Evolutionary conservation across 768 basidiomycete genomes (phyloP).

Genomic region (Lyophyllum shimeji): DNA sequence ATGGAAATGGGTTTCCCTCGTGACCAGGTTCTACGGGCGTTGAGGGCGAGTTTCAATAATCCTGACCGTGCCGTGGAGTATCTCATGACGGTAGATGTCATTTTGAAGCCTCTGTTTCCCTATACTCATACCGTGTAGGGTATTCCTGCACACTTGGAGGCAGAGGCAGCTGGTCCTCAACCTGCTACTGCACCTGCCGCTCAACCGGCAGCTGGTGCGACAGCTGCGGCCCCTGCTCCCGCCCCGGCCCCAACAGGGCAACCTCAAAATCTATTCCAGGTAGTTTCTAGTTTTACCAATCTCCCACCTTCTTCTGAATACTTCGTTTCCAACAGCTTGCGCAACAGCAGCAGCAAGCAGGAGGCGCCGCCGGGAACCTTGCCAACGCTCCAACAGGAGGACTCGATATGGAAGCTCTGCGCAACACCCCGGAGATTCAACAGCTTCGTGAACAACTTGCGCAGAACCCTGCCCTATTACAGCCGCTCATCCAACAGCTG

Average conservation of each 20-base stretch:
- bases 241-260: slow-evolving; percentile 35
- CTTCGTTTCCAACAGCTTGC: slow-evolving; percentile 54
- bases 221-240: slow-evolving; percentile 29
- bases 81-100: slow-evolving; percentile 73
- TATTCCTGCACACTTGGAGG: slow-evolving; percentile 70
- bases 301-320: neutral
- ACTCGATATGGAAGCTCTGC: slow-evolving; percentile 53
- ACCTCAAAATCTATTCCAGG: slow-evolving; percentile 89
- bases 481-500: slow-evolving; percentile 84
- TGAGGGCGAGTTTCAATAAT: slow-evolving; percentile 96
- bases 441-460: slow-evolving; percentile 71
- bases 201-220: slow-evolving; percentile 17
- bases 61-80: slow-evolving; percentile 99
- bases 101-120: neutral
- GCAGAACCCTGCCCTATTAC: slow-evolving; percentile 77
- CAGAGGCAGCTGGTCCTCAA: slow-evolving; percentile 44
- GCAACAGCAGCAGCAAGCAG: slow-evolving; percentile 63
- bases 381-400: slow-evolving; percentile 26
- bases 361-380: slow-evolving; percentile 30
- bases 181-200: slow-evolving; percentile 31
- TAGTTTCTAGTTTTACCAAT: slow-evolving; percentile 26
- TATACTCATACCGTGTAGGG: slow-evolving; percentile 48
- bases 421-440: slow-evolving; percentile 62
- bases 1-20: slow-evolving; percentile 92
- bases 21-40: slow-evolving; percentile 79